Base-by-base conservation (phyloP, 768 basidiomycete genomes). In the Lactarius indigo region DNA sequence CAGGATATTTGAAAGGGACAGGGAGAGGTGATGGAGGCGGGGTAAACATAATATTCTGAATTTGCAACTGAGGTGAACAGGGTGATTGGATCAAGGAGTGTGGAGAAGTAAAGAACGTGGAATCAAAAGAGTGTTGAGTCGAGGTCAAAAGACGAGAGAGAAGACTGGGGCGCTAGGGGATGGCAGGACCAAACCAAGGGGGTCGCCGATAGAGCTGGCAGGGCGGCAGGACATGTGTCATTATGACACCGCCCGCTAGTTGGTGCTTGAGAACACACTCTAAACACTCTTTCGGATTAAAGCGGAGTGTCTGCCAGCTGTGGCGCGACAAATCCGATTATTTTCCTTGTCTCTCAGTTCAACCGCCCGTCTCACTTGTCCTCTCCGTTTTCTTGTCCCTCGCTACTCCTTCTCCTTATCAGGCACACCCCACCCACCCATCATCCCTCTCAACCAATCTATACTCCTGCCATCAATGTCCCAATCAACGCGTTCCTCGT, bases 11-110 rank as follows among this genome's bases (percentile, higher is more conserved):
- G 41, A 61, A 56, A 50, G 61, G 61, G 8, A 57, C 61, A 52
- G 78, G 79, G 18, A 69, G 66, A 2, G 81, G 80, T 6, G 83
- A 82, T 5, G 81, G 77, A 56, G 78, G 77, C 26, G 78, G 78
- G 20, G 78, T 80, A 64, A 79, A 79, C 78, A 79, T 79, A 23
- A 39, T 37, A 23, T 47, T 33, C 37, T 30, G 31, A 37, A 37
- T n/a, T 47, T 47, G 9, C 44, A 47, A 47, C 44, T 47, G 44
- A 47, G 44, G 12, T 30, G 31, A 20, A 31, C 3, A 26, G 31
- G 37, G 13, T 13, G 44, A 61, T 13, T 13, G 35, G 17, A 47
- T 52, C 13, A 57, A 9, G 41, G n/a, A 17, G 10, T 42, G 26
- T 28, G 20, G 23, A 39, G 28, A 52, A 30, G 31, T 62, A 70